A percentile compares a stretch with the other conserved stretches of the same genome.
Conservation (phyloP, 225 moss, liverwort and hornwort genomes). For the Rhytidiadelphus loreus region DNA sequence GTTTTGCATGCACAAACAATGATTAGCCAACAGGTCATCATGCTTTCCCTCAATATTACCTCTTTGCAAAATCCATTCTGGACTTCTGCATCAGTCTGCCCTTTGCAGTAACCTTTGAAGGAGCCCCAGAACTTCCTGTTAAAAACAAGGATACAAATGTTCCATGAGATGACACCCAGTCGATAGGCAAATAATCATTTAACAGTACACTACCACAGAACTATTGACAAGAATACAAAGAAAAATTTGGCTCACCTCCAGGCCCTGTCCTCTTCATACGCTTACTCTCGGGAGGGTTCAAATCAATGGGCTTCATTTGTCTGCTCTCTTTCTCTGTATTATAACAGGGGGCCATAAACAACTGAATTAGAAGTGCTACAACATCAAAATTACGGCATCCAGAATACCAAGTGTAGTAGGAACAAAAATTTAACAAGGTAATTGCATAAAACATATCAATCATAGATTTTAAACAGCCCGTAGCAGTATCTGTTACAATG, state of each 20-base stretch:
- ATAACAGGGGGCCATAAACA: not conserved
- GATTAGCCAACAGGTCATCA: not conserved
- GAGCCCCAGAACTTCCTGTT: conserved; percentile 21
- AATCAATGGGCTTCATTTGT: conserved; percentile 60
- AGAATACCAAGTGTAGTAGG: not conserved
- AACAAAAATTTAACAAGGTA: not conserved
- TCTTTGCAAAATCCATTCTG: conserved; percentile 65
- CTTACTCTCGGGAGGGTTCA: conserved; percentile 66
- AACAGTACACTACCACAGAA: not conserved
- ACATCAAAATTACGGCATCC: not conserved
- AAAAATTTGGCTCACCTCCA: conserved; percentile 18
- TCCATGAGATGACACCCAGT: not conserved
- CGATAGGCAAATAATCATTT: not conserved
- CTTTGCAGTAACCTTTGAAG: conserved; percentile 32
- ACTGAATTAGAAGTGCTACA: not conserved
- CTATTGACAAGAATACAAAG: not conserved
- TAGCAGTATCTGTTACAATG: not conserved
- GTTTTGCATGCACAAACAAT: not conserved
- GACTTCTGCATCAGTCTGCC: conserved; percentile 95
- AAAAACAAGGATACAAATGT: not conserved
- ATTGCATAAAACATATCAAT: not conserved
- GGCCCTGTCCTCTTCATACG: conserved; percentile 25
- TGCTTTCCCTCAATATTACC: conserved; percentile 20
- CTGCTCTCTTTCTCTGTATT: conserved; percentile 73
- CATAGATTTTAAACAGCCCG: not conserved